A percentile compares a stretch with the other conserved stretches of the same genome.
Conservation (phyloP, 2,329 filamentous ascomycete species). For the Aspergillus tanneri region DNA sequence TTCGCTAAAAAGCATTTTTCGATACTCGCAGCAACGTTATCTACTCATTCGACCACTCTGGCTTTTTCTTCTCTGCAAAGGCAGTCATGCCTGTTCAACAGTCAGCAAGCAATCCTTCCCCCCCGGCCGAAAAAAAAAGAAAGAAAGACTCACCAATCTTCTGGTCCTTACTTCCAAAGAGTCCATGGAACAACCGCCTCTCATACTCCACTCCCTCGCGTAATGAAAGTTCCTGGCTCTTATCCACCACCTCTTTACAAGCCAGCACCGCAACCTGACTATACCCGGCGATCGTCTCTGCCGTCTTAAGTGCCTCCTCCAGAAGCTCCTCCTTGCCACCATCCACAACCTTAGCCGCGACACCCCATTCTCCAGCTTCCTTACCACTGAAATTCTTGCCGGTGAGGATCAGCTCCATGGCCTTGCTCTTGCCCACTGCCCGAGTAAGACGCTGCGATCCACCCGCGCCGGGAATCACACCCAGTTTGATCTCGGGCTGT, state of each 20-base stretch:
- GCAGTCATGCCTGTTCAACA: conserved; percentile 67
- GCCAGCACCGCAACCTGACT: conserved; percentile 84
- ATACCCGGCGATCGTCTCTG: conserved; percentile 84
- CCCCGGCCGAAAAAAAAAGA: not conserved
- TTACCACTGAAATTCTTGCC: conserved; percentile 79
- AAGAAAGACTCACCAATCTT: conserved; percentile 72
- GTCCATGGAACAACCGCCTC: conserved; percentile 82
- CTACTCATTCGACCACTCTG: conserved; percentile 83
- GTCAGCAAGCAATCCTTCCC: conserved; percentile 12
- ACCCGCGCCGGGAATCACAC: conserved; percentile 86
- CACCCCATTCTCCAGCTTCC: conserved; percentile 85
- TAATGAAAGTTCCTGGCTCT: conserved; percentile 88
- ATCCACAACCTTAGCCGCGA: conserved; percentile 79
- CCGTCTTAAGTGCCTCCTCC: conserved; percentile 75
- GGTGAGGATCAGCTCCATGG: conserved; percentile 89
- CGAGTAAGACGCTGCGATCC: conserved; percentile 85
- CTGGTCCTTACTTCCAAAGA: conserved; percentile 95
- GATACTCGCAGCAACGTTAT: not conserved
- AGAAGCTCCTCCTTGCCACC: conserved; percentile 75
- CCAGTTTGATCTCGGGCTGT: conserved; percentile 95
- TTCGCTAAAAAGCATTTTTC: not conserved
- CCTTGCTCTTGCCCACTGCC: conserved; percentile 77
- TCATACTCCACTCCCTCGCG: conserved; percentile 94
- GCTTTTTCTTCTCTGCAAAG: conserved; percentile 91
- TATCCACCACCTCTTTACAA: conserved; percentile 97